Percentiles rank a stretch among this genome's conserved stretches.
Evolutionary conservation across 2,329 filamentous ascomycete genomes (phyloP).

Genomic region (Colletotrichum sp.): DNA sequence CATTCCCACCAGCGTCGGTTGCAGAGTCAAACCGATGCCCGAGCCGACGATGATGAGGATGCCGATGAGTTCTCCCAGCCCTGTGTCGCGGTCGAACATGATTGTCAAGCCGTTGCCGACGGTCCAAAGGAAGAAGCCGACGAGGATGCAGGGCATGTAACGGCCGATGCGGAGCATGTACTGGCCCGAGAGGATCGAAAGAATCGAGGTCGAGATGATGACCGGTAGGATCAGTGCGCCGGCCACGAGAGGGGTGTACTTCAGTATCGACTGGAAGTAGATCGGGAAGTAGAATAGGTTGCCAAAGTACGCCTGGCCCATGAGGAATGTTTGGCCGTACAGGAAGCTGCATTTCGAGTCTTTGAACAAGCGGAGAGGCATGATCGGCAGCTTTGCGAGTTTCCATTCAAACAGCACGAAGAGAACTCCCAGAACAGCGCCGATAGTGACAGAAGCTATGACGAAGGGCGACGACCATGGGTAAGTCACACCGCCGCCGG

Average conservation of each 20-base stretch:
- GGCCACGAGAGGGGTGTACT: constrained; percentile 29
- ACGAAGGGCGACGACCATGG: constrained; percentile 29
- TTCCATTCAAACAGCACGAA: constrained; percentile 34
- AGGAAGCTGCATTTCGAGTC: constrained; percentile 24
- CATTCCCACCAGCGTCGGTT: constrained; percentile 41
- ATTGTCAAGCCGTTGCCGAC: constrained; percentile 36
- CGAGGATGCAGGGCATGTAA: constrained; percentile 33
- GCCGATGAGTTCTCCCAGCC: constrained; percentile 30
- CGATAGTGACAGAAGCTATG: constrained; percentile 25
- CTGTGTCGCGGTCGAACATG: constrained; percentile 28
- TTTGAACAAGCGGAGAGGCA: constrained; percentile 29
- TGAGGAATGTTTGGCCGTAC: constrained; percentile 28
- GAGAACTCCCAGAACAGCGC: constrained; percentile 22
- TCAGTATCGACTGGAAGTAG: constrained; percentile 36
- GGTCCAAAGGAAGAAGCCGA: constrained; percentile 38
- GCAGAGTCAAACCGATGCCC: constrained; percentile 38
- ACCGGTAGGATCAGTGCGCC: constrained; percentile 33
- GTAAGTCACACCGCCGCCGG: constrained; percentile 30
- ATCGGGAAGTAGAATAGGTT: constrained; percentile 34
- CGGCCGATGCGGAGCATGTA: constrained; percentile 31
- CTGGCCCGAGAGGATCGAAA: constrained; percentile 34
- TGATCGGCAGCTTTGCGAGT: constrained; percentile 29
- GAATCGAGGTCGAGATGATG: constrained; percentile 28
- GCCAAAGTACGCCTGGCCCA: constrained; percentile 32
- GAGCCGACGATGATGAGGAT: constrained; percentile 37